Evolutionary conservation across 2,329 filamentous ascomycete species (phyloP).

Genomic region (Cladophialophora psammophila): DNA sequence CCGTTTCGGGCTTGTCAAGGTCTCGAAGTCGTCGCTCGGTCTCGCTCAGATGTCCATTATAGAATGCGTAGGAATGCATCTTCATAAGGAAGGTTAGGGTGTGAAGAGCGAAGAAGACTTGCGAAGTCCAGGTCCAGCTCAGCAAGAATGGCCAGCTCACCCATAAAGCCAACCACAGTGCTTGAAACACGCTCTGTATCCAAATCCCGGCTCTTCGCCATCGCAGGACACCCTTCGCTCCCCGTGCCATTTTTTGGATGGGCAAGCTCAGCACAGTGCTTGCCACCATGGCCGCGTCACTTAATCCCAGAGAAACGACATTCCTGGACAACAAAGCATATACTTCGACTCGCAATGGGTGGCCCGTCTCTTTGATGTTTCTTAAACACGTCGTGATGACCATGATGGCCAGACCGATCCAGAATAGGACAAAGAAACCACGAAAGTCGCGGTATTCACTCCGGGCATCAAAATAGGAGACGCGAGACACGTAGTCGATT

Average conservation of each 20-base stretch:
- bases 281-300: slow-evolving; percentile 83
- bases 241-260: slow-evolving; percentile 73
- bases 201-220: slow-evolving; percentile 82
- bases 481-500: slow-evolving; percentile 85
- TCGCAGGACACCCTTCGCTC: slow-evolving; percentile 63
- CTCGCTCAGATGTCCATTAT: slow-evolving; percentile 93
- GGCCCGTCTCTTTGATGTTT: slow-evolving; percentile 93
- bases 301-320: slow-evolving; percentile 82
- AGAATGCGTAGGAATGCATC: slow-evolving; percentile 98
- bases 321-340: slow-evolving; percentile 89
- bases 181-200: slow-evolving; percentile 83
- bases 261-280: slow-evolving; percentile 76
- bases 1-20: slow-evolving; percentile 72
- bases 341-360: slow-evolving; percentile 82
- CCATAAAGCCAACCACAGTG: slow-evolving; percentile 81
- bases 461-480: slow-evolving; percentile 93
- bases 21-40: slow-evolving; percentile 80
- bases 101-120: slow-evolving; percentile 93
- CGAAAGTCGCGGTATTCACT: slow-evolving; percentile 94
- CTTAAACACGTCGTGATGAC: slow-evolving; percentile 91
- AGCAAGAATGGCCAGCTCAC: slow-evolving; percentile 82
- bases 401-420: slow-evolving; percentile 97
- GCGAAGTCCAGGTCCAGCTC: slow-evolving; percentile 95
- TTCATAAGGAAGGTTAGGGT: slow-evolving; percentile 95
- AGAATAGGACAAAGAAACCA: slow-evolving; percentile 98